Conservation (phyloP, 2,329 filamentous ascomycete genomes). For the Akanthomyces muscarius region DNA sequence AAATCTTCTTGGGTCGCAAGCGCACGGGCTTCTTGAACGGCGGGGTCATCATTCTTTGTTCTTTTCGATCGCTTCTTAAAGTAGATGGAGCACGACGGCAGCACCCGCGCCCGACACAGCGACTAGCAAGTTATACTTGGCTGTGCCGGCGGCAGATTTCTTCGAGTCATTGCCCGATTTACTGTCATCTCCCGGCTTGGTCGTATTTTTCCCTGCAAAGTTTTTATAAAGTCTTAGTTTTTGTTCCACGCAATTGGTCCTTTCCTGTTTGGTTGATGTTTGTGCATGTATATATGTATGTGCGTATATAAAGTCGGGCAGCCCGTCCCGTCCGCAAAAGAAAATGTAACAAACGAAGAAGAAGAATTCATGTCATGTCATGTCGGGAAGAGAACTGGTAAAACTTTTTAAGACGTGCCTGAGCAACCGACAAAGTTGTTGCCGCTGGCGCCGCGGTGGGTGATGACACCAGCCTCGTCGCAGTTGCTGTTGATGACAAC, state of each 20-base stretch:
- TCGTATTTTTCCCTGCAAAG: conserved; percentile 8
- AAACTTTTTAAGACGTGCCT: conserved; percentile 25
- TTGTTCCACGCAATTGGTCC: conserved; percentile 6
- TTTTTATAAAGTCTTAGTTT: conserved; percentile 17
- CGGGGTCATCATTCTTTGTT: conserved; percentile 4
- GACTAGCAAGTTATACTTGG: conserved; percentile 3
- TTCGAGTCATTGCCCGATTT: conserved; percentile 4
- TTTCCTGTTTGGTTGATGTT: conserved; percentile 1
- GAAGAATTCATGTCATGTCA: not conserved
- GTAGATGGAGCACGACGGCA: conserved; percentile 10
- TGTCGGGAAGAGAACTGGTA: not conserved
- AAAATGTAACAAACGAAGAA: conserved; percentile 13
- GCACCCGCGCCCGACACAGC: conserved; percentile 8
- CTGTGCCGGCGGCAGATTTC: not conserved
- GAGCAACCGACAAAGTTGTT: conserved; percentile 58
- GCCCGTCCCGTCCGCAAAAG: conserved; percentile 5
- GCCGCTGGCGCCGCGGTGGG: conserved; percentile 60
- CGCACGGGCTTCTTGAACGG: conserved; percentile 8
- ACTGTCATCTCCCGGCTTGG: not conserved
- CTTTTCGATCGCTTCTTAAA: conserved; percentile 12
- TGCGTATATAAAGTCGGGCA: conserved; percentile 7
- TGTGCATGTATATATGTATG: conserved; percentile 4
- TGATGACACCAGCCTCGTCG: conserved; percentile 56
- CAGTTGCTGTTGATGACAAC: conserved; percentile 56
- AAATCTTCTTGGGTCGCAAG: not conserved